Conservation (phyloP, 2,329 filamentous ascomycete species). For the Diplodia seriata region DNA sequence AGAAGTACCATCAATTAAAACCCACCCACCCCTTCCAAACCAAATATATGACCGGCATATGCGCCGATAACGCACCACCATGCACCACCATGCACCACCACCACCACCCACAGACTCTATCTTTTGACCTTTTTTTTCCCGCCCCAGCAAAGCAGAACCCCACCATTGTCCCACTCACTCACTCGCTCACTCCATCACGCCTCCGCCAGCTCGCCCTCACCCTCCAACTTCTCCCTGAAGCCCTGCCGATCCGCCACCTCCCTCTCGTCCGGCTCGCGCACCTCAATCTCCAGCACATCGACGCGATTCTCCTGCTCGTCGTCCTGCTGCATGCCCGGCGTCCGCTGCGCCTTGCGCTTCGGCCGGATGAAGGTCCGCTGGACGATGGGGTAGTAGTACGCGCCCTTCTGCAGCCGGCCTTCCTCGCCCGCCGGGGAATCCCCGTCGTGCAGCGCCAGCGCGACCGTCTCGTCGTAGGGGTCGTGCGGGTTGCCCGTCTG, state of each 20-base stretch:
- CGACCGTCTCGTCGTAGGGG: constrained; percentile 62
- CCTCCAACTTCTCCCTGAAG: constrained; percentile 26
- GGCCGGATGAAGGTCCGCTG: constrained; percentile 62
- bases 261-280: constrained; percentile 58
- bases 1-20: background rate
- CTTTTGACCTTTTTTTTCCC: background rate
- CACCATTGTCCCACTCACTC: too few species aligned
- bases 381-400: constrained; percentile 68
- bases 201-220: constrained; percentile 17
- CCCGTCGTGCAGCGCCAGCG: constrained; percentile 64
- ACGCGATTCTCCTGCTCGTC: constrained; percentile 55
- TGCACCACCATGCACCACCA: background rate
- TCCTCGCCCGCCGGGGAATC: constrained; percentile 41
- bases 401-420: constrained; percentile 56
- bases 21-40: background rate
- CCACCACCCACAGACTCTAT: background rate
- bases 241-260: constrained; percentile 50
- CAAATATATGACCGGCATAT: background rate
- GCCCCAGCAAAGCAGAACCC: too few species aligned
- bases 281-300: constrained; percentile 60
- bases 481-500: constrained; percentile 60
- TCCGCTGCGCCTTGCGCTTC: constrained; percentile 54
- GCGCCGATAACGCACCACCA: constrained; percentile 1
- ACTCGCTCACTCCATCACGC: background rate
- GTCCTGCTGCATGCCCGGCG: constrained; percentile 44